A percentile compares a stretch with the other conserved stretches of the same genome.
These are phyloP conservation scores for Blastocystis sp. DNA, from an alignment of 352 stramenopile genomes.

Conservation along the genomic window DNA sequence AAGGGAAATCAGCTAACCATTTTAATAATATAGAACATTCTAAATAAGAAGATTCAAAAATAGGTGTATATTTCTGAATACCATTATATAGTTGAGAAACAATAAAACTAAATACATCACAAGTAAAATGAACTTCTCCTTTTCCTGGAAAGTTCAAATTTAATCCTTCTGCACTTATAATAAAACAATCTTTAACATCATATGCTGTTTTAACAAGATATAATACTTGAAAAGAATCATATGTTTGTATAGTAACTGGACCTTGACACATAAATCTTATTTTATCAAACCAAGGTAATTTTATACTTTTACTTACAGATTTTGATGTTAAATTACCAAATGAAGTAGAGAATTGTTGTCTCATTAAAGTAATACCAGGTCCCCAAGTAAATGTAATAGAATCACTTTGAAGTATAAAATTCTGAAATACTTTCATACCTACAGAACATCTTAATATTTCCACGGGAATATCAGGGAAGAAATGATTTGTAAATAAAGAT, in stretches of 20 bases:
- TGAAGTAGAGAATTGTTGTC: slow-evolving; percentile 2
- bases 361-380: neutral
- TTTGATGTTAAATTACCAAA: slow-evolving; percentile 12
- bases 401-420: slow-evolving; percentile 10
- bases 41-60: no score
- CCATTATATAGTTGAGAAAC: no score
- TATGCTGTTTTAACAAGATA: no score
- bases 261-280: slow-evolving; percentile 26
- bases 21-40: no score
- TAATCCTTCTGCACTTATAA: no score
- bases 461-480: slow-evolving; percentile 12
- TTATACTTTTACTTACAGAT: slow-evolving; percentile 20
- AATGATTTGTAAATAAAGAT: neutral
- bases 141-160: no score
- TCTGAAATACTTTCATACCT: slow-evolving; percentile 21
- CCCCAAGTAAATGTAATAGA: slow-evolving; percentile 24
- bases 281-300: slow-evolving; percentile 28
- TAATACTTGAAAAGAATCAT: slow-evolving; percentile 12
- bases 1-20: no score
- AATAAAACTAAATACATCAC: no score
- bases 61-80: no score
- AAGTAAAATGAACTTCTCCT: no score
- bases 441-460: slow-evolving; percentile 5
- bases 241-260: neutral
- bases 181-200: no score